Base-by-base conservation (phyloP, 2,329 filamentous ascomycete species). In the Colletotrichum lini region DNA sequence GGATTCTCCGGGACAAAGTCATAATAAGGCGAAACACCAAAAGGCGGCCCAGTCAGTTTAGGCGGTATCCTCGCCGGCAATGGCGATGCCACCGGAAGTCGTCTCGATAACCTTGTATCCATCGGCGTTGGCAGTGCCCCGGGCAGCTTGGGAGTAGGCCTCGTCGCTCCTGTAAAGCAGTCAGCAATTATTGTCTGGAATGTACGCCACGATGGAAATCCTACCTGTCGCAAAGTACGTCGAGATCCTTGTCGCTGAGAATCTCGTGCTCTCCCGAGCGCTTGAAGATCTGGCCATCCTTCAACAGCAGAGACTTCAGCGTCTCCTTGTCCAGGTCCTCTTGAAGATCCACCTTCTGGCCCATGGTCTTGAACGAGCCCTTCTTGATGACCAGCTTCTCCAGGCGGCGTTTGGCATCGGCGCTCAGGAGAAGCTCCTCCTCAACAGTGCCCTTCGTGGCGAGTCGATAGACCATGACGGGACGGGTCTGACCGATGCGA, bases 331-430 rank as follows among this genome's bases (percentile, higher is more conserved):
- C 88, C 1, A 93, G 81, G 52, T 84, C 83, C 70, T 86, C 89
- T 63, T 84, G 83, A 69, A 78, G 84, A 61, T 82, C 84, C 75
- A 89, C 85, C 75, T 91, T 91, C 76, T 93, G 87, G 0, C 85
- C 86, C 82, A 95, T 90, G 13, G 88, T 91, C 74, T 88, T 90
- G 81, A 97, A 96, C 6, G 93, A 91, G 2, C 96, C 96, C 80
- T 98, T 98, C 72, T 96, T 93, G 77, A 99, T 99, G 8, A 99
- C 94, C 0, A 99, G 86, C 79, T 98, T 97, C 80, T 99, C 96
- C 0, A 99, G 87, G 1, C 95, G 89, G 0, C 96, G 92, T 81
- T 99, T 99, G 1, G 93, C 94, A 76, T 98, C 95, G 0, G 96
- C 96, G 44, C 93, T 95, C 76, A 95, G 89, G 0, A 98, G 89